A percentile compares a stretch with the other conserved stretches of the same genome.
Evolutionary conservation across 1,284 basidiomycete genomes (phyloP).

Genomic region (Thelephora terrestris): DNA sequence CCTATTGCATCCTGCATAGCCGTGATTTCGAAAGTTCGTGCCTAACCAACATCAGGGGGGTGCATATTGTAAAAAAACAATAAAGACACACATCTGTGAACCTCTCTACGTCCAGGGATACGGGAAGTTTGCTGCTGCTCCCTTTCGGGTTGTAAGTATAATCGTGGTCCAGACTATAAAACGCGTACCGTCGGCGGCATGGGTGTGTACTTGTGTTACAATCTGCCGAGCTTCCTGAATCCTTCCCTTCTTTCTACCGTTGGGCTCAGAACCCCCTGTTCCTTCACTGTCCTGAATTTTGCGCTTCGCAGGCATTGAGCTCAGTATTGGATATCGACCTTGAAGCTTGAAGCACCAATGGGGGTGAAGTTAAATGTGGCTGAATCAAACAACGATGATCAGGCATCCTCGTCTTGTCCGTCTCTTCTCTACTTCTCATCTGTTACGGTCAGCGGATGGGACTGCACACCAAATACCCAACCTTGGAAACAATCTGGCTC

Average conservation of each 20-base stretch:
- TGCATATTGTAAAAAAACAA: conserved; percentile 1
- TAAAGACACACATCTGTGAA: conserved; percentile 64
- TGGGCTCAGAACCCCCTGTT: conserved; percentile 15
- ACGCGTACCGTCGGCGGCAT: conserved; percentile 30
- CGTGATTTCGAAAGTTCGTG: conserved; percentile 77
- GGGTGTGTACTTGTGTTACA: conserved; percentile 39
- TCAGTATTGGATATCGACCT: neutral
- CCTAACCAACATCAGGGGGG: conserved; percentile 31
- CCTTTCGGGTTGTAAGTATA: conserved; percentile 1
- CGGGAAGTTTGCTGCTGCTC: conserved; percentile 57
- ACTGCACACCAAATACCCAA: conserved; percentile 25
- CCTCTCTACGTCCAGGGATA: conserved; percentile 74
- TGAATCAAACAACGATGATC: neutral
- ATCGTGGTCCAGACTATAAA: conserved; percentile 31
- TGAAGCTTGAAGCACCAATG: too few relatives aligned
- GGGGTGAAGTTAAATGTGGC: neutral
- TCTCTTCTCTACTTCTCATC: conserved; percentile 26
- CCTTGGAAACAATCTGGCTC: conserved; percentile 44
- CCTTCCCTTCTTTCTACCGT: conserved; percentile 62
- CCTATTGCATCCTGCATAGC: conserved; percentile 84
- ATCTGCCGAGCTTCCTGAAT: conserved; percentile 57
- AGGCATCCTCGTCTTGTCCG: conserved; percentile 10
- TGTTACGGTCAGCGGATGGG: conserved; percentile 20
- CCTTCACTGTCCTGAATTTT: conserved; percentile 27
- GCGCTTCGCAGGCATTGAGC: conserved; percentile 42